Evolutionary conservation across 2,329 filamentous ascomycete genomes (phyloP), one percentile per base, ranked within the genome.

Genomic region (Nemania serpens): DNA sequence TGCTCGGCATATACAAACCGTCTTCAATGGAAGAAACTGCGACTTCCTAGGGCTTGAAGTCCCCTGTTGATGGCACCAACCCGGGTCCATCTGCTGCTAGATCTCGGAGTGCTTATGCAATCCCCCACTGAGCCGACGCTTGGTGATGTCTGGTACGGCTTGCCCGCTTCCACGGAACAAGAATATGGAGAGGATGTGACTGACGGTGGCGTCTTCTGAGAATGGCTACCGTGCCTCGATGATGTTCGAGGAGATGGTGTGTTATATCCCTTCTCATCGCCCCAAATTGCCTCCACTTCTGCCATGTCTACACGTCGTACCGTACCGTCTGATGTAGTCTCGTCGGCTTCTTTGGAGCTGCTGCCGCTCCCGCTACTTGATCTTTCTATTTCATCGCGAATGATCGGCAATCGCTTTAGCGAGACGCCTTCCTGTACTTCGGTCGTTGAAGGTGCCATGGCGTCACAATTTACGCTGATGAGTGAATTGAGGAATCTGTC

Each of bases 11-110:
- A 61, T 51, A 57, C 48, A 59, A 59, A 54, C 47, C 61, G 61
- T 66, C 56, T 58, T 70, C 69, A 81, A 53, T 77, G 77, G 67
- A 82, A 82, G 55, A 81, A 73, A 56, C 73, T 79, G 42, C 79
- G 77, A 55, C 81, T 73, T 9, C 78, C 75, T 58, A 77, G 75
- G 17, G 76, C 73, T 66, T 77, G 71, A 25, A 75, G 68, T 12
- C 76, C 75, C 45, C 73, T 74, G 64, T 77, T 78, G 55, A 75
- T 69, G 34, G 69, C 68, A 7, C 75, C 71, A 7, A 75, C 72
- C 59, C 71, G 76, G 22, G 72, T 67, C 78, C 77, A 78, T 55
- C 75, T 73, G 43, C 71, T 73, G 22, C 72, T 65, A 5, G 75
- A 69, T 61, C 73, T 75, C 58, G 67, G 12, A 56, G 63, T 60